Evolutionary conservation across 2,329 filamentous ascomycete species (phyloP), one percentile per base, ranked within the genome.

Genomic region (Colletotrichum australisinense): DNA sequence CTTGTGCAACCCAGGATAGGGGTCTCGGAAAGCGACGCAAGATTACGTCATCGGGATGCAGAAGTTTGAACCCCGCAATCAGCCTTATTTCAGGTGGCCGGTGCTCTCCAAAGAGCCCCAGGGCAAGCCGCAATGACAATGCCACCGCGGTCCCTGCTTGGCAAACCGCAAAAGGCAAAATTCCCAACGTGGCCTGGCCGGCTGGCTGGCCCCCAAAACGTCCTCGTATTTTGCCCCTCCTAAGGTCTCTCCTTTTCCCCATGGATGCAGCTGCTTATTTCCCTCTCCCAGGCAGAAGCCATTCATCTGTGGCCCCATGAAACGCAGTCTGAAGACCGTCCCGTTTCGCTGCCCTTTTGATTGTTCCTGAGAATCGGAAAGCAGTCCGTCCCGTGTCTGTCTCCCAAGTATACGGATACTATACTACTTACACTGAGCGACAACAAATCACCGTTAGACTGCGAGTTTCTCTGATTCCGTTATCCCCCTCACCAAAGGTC

Each of bases 41-140:
- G 63, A 70, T 67, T 66, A 67, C 42, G 42, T 59, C 62, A 66
- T 67, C 38, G 28, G 22, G 5, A 32, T 42, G n/a, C 12, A 42
- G 22, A n/a, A 16, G 24, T 42, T 7, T 6, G 12, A 28, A 24
- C 28, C 68, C 53, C 24, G 63, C 63, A 58, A 57, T 60, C 63
- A 70, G 68, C 68, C 68, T 70, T 70, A 70, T 38, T 49, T 30
- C 22, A 42, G 53, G 49, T 28, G 24, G 49, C 56, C 59, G 12
- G 67, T 24, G 42, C 30, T 57, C 67, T 35, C 32, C 32, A 35
- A 12, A 35, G 32, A 35, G 11, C 11, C 11, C 32, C 32, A 35
- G 32, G 11, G 32, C 32, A n/a, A n/a, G n/a, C n/a, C n/a, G n/a
- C n/a, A 35, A 69, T 64, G 60, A 53, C 46, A 49, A 49, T 49